Evolutionary conservation across 2,329 filamentous ascomycete genomes (phyloP).

Genomic region (Trichoderma arundinaceum): DNA sequence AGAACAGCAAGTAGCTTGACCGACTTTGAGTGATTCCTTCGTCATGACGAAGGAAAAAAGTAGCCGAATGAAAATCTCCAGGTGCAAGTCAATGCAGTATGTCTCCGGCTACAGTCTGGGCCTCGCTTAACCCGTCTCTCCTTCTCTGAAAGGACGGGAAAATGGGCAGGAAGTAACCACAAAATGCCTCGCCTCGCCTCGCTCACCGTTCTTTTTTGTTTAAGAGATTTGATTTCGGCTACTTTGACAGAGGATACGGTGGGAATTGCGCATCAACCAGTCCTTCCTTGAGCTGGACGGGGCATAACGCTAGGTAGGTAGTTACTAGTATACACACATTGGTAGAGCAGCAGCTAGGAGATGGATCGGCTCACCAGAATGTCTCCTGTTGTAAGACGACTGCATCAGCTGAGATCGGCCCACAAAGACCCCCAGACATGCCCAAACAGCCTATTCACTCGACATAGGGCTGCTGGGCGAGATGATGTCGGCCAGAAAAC

Average conservation of each 20-base stretch:
- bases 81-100: no score
- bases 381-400: conserved; percentile 14
- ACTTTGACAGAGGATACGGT: neutral
- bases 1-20: neutral
- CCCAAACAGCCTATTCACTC: neutral
- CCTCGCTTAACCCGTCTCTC: neutral
- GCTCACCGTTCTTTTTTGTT: no score
- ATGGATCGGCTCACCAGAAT: neutral
- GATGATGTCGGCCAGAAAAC: neutral
- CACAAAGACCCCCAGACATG: neutral
- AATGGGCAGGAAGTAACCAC: no score
- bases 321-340: no score
- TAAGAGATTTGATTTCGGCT: no score
- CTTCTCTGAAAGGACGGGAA: no score
- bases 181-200: no score
- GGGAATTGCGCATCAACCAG: no score
- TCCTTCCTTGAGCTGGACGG: neutral
- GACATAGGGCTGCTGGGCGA: neutral
- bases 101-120: no score
- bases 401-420: conserved; percentile 9
- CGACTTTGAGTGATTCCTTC: neutral
- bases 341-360: no score
- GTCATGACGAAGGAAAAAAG: neutral
- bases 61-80: neutral
- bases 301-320: no score